phyloP scores from a whole-genome alignment of 768 basidiomycete species.

The Boletus reticulatus region DNA sequence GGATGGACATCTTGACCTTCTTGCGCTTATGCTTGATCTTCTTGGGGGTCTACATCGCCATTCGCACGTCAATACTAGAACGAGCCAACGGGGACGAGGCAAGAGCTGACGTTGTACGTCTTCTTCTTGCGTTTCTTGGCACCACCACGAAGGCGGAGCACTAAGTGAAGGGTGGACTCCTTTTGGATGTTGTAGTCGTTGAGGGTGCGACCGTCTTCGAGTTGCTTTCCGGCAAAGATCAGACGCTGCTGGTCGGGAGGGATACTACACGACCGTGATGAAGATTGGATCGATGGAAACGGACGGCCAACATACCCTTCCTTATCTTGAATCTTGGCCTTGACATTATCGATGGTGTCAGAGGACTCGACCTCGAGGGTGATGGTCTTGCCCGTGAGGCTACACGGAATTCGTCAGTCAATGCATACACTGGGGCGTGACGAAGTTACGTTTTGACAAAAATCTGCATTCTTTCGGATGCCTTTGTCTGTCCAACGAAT shows the following conservation, averaged over 20 bases:
- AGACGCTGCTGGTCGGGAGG: slow-evolving; percentile 95
- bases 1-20: slow-evolving; percentile 99
- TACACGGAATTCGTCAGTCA: slow-evolving; percentile 30
- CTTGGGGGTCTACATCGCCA: slow-evolving; percentile 75
- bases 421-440: neutral
- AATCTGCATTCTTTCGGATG: slow-evolving; percentile 88
- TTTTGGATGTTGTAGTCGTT: slow-evolving; percentile 99
- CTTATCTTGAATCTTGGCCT: slow-evolving; percentile 97
- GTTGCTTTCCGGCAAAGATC: slow-evolving; percentile 99
- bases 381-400: slow-evolving; percentile 99
- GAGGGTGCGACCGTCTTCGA: slow-evolving; percentile 97
- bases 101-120: slow-evolving; percentile 86
- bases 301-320: slow-evolving; percentile 61
- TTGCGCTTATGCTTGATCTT: slow-evolving; percentile 99
- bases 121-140: slow-evolving; percentile 99
- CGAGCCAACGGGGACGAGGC: neutral
- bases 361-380: slow-evolving; percentile 97
- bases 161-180: slow-evolving; percentile 97
- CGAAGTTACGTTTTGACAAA: slow-evolving; percentile 90
- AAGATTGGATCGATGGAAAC: neutral
- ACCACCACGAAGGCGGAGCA: slow-evolving; percentile 98
- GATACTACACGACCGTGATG: slow-evolving; percentile 47
- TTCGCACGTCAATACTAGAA: slow-evolving; percentile 3
- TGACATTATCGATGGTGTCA: slow-evolving; percentile 98
- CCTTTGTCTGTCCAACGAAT: slow-evolving; percentile 87